A percentile compares a stretch with the other conserved stretches of the same genome.
Conservation (phyloP, 352 stramenopile species). For the Peronospora destructor region DNA sequence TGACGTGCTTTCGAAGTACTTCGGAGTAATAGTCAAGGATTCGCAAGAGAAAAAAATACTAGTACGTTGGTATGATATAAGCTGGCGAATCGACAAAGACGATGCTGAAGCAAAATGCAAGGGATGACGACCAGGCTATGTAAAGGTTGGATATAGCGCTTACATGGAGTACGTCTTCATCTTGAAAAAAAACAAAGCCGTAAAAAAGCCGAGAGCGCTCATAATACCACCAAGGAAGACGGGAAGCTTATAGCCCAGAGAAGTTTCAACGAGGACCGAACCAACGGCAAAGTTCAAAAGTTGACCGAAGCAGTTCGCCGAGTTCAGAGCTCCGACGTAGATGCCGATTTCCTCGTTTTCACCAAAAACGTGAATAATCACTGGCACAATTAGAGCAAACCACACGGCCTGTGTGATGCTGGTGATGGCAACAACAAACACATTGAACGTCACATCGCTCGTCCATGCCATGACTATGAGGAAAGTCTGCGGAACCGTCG, state of each 20-base stretch:
- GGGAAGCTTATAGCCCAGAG: constrained; percentile 29
- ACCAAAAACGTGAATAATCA: constrained; percentile 32
- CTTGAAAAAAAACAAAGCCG: constrained; percentile 26
- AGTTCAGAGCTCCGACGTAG: constrained; percentile 31
- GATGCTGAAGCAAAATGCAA: too few species aligned
- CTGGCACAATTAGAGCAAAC: constrained; percentile 29
- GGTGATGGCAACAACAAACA: constrained; percentile 36
- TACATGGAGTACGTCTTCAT: constrained; percentile 34
- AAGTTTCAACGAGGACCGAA: constrained; percentile 11
- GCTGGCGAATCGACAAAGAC: too few species aligned
- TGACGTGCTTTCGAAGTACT: too few species aligned
- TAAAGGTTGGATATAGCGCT: neutral
- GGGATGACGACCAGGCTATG: neutral
- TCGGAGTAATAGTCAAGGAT: too few species aligned
- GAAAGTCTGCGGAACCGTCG: constrained; percentile 32
- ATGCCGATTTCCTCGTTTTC: constrained; percentile 29
- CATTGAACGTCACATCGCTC: constrained; percentile 21
- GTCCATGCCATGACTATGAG: constrained; percentile 30
- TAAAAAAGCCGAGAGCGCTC: constrained; percentile 21
- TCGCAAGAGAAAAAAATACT: too few species aligned
- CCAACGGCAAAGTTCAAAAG: constrained; percentile 29
- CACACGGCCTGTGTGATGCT: constrained; percentile 28
- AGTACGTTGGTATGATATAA: too few species aligned
- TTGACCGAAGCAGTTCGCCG: constrained; percentile 30
- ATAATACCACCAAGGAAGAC: constrained; percentile 27